Evolutionary conservation across 306 rosid genomes (phyloP), one percentile per base, ranked within the genome.

Genomic region (Citrullus mucosospermus): DNA sequence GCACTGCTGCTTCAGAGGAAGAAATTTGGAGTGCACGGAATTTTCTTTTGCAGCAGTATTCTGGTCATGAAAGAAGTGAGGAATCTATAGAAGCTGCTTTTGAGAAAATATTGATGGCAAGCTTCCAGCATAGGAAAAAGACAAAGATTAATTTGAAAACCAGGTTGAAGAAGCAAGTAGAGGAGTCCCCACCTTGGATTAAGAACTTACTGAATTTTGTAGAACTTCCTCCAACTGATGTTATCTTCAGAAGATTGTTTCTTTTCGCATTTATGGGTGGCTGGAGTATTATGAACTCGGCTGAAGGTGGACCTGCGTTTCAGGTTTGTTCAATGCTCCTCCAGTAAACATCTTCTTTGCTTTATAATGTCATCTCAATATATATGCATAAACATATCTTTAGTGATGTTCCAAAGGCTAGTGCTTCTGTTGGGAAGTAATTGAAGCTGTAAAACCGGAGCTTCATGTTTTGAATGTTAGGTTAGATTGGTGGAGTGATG

Each of bases 221-320:
- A 81, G 99, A 96, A 87, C 86, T 91, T 83, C 96, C 99, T 46
- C 96, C 98, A 1, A 78, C 85, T 22, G 98, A 96, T 55, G 87
- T 93, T 68, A 87, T 93, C 71, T 92, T 91, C 41, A 89, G 98
- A 87, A 88, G 99, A 84, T 82, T 93, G 84, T 93, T 93, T 85
- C 96, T 96, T 76, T 96, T 96, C 81, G 92, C 92, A 60, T 93
- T 96, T 90, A 93, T 93, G 98, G 97, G 86, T 82, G 98, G 93
- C 78, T 96, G 99, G 99, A 96, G 99, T 82, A 89, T 93, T 63
- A 93, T 93, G 96, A 96, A 93, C 86, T 92, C 98, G 9, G 91
- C 96, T 22, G 99, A 96, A 81, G 92, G 94, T 82, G 99, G 99
- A 88, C 99, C 99, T 83, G 98, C 97, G 55, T 96, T 96, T 84